Base-by-base conservation (phyloP, 1,139 yeast genomes). In the Magnusiomyces sp. region DNA sequence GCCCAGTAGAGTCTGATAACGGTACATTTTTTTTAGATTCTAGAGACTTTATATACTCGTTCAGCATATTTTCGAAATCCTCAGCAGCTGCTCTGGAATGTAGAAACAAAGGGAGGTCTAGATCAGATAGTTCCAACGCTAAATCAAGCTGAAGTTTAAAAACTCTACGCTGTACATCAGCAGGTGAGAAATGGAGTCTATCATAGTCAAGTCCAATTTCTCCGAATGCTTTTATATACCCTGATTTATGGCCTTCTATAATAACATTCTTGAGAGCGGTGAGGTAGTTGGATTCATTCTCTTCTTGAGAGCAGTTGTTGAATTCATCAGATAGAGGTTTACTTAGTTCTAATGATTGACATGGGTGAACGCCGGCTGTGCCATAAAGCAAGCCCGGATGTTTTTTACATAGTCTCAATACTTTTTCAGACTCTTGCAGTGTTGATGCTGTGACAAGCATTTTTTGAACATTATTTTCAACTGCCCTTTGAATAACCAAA, bases 281-380 rank as follows among this genome's bases (percentile, higher is more conserved):
- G 34, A 82, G 62, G 58, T 81, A 81, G 29, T 23, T 23, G 4
- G 4, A 5, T 7, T 23, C 29, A 23, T 23, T 23, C 6, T 63
- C 55, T 11, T 33, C 32, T 19, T 27, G 16, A 34, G 46, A 9
- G 4, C 32, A 17, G 19, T 19, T 19, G 3, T 23, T 40, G 16
- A 52, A 45, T 34, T 51, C 48, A 31, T 56, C 60, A 10, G 55
- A 65, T 23, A 23, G 29, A 23, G 29, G 29, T n/a, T 57, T 58
- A 33, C 71, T 75, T 55, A 81, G 87, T 55, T 79, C 83, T 16
- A 80, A 75, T 0, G 88, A 95, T 17, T 83, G 72, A 65, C 97
- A 90, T 0, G 98, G 98, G 67, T 92, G 98, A 1, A 90, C 95
- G 10, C 98, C 98, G 1, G 82, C 92, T 0, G 98, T 92, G 14